These are phyloP conservation scores for Elymus sibiricus DNA, from an alignment of 176 grass and related monocot species.

Conservation along the genomic window DNA sequence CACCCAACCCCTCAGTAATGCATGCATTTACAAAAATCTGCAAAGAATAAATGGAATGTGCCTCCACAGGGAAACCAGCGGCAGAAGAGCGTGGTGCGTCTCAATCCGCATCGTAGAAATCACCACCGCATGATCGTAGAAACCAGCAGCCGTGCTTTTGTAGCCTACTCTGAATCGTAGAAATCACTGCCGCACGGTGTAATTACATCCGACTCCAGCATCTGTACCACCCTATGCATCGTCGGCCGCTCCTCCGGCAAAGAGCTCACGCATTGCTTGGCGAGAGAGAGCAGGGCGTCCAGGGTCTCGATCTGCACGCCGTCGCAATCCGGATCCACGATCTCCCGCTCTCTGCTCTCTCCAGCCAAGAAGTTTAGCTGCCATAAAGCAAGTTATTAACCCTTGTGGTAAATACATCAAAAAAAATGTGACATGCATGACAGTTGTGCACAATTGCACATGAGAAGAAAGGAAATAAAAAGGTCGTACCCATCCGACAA, in stretches of 20 bases:
- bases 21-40: slow-evolving; percentile 72
- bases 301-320: slow-evolving; percentile 89
- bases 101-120: slow-evolving; percentile 82
- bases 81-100: slow-evolving; percentile 9
- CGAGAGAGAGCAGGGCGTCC: slow-evolving; percentile 86
- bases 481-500: slow-evolving; percentile 94
- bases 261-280: slow-evolving; percentile 89
- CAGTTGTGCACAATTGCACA: background rate
- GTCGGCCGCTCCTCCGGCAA: slow-evolving; percentile 86
- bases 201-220: slow-evolving; percentile 96
- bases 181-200: slow-evolving; percentile 96
- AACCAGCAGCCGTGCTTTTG: background rate
- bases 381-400: background rate
- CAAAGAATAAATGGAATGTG: slow-evolving; percentile 81
- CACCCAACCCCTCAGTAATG: slow-evolving; percentile 26
- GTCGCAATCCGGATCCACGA: slow-evolving; percentile 77
- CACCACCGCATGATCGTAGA: background rate
- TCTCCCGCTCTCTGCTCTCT: slow-evolving; percentile 84
- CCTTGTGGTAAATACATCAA: background rate
- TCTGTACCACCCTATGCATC: slow-evolving; percentile 96
- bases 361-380: slow-evolving; percentile 85
- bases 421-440: background rate
- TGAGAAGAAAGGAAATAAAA: background rate
- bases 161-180: slow-evolving; percentile 91
- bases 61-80: slow-evolving; percentile 30